Base-by-base conservation (phyloP, 2,329 filamentous ascomycete species). In the Cytospora piceicola region DNA sequence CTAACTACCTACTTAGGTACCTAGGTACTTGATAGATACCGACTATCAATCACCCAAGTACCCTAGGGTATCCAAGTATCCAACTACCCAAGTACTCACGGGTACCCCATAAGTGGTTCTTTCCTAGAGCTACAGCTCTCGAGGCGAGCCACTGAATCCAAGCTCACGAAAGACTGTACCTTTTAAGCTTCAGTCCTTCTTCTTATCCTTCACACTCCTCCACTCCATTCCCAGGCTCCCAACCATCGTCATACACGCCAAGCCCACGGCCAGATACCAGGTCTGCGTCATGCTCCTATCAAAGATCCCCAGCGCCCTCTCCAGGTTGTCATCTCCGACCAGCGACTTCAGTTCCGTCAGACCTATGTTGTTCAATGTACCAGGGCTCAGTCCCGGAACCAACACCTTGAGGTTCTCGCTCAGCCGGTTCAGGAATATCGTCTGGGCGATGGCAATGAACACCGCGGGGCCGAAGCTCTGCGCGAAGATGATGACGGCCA, bases 381-480 rank as follows among this genome's bases (percentile, higher is more conserved):
- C 49, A 0, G 56, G 52, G 8, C 56, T 63, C 4, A 68, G 52
- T 4, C 60, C 64, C 1, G 59, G 59, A 7, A 65, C 36, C 55
- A 66, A 20, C 11, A 34, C 64, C 15, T 24, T 61, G 24, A 72
- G 29, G 1, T 67, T 71, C 0, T 34, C 63, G 3, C 74, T 65
- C 8, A 77, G 54, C 3, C 62, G 61, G 59, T 78, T 79, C 3
- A 76, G 68, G 46, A 81, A 78, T 0, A 75, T 73, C 0, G 73
- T 72, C 67, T 81, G 76, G 1, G 75, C 78, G 17, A 76, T 75
- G 2, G 78, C 77, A 34, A 80, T 73, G 67, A 77, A 77, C 39
- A 81, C 73, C 0, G 79, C 78, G 12, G 78, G 78, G 8, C 79
- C 79, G 24, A 81, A 72, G 7, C 75, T 79, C 67, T 81, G 79